Percentiles rank a stretch among this genome's conserved stretches.
phyloP scores from a whole-genome alignment of 352 stramenopile genomes.

The Pythium insidiosum region DNA sequence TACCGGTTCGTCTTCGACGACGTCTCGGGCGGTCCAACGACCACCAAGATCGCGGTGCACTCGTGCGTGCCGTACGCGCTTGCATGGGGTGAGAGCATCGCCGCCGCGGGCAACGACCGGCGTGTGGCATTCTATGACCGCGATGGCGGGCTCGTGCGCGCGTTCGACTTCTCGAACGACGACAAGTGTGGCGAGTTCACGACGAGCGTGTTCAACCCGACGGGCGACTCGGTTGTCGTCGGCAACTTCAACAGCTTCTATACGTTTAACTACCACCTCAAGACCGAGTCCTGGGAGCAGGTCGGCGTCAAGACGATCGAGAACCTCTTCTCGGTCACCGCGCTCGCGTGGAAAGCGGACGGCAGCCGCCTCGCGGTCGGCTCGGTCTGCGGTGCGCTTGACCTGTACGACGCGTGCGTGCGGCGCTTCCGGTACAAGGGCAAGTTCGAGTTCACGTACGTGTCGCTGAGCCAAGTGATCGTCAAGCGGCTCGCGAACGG shows the following conservation, averaged over 20 bases:
- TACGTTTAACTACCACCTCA: slow-evolving; percentile 82
- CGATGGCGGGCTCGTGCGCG: slow-evolving; percentile 71
- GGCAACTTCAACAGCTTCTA: slow-evolving; percentile 93
- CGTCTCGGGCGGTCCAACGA: slow-evolving; percentile 59
- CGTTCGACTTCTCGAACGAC: slow-evolving; percentile 88
- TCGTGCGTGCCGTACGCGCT: slow-evolving; percentile 87
- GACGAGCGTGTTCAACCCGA: slow-evolving; percentile 81
- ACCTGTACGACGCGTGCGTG: slow-evolving; percentile 92
- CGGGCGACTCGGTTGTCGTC: slow-evolving; percentile 87
- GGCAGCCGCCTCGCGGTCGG: slow-evolving; percentile 86
- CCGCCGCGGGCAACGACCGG: slow-evolving; percentile 88
- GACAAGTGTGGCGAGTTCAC: slow-evolving; percentile 81
- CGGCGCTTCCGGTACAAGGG: slow-evolving; percentile 89
- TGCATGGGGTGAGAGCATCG: slow-evolving; percentile 86
- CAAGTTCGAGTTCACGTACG: slow-evolving; percentile 95
- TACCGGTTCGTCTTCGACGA: slow-evolving; percentile 92
- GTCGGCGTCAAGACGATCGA: slow-evolving; percentile 79
- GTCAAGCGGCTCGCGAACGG: slow-evolving; percentile 88
- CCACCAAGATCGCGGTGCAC: slow-evolving; percentile 86
- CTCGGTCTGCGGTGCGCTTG: slow-evolving; percentile 86
- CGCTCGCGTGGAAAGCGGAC: slow-evolving; percentile 89
- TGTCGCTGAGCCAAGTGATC: slow-evolving; percentile 91
- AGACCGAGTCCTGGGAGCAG: slow-evolving; percentile 81
- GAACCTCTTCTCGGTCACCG: slow-evolving; percentile 91
- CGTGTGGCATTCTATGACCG: slow-evolving; percentile 90